Evolutionary conservation across 768 basidiomycete genomes (phyloP), one percentile per base, ranked within the genome.

Genomic region (Galerina marginata): DNA sequence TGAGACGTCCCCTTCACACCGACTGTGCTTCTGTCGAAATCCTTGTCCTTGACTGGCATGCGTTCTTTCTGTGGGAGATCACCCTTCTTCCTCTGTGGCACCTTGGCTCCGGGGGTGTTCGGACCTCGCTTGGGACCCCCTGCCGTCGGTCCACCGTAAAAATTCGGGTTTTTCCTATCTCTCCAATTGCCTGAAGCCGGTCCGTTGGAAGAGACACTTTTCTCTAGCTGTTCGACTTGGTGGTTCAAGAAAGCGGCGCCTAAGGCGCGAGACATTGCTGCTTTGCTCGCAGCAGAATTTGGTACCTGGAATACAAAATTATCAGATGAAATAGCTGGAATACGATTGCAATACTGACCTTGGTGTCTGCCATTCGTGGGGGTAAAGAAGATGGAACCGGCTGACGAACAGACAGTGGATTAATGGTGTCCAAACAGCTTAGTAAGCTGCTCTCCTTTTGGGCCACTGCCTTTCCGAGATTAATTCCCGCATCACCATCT

Each of bases 171-270:
- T 64, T 74, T 76, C 39, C 79, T 79, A 57, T 84, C 85, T 62
- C 88, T 78, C 89, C 89, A 89, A 63, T 87, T 89, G 0, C 82
- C 83, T 1, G 83, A 81, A 7, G 80, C 76, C 15, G 82, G 76
- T 6, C 81, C 83, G 47, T 77, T 78, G 3, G 68, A 63, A 40
- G 80, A 76, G 16, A 92, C 89, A 0, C 87, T 80, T 74, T 90
- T 89, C 77, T 95, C 92, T 55, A 95, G 87, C 69, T 93, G 90
- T 66, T 93, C 91, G 45, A 95, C 93, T 67, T 95, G 92, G 66
- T 95, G 92, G 63, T 83, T 90, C 60, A 95, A 83, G 71, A 93
- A 93, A 2, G 93, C 93, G 29, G 92, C 92, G 16, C 93, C 93
- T 40, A 95, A 85, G 1, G 93, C 92, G 62, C 88, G 85, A 57